Evolutionary conservation across 805 yeast species (phyloP), one percentile per base, ranked within the genome.

Genomic region (Kodamaea laetipori): DNA sequence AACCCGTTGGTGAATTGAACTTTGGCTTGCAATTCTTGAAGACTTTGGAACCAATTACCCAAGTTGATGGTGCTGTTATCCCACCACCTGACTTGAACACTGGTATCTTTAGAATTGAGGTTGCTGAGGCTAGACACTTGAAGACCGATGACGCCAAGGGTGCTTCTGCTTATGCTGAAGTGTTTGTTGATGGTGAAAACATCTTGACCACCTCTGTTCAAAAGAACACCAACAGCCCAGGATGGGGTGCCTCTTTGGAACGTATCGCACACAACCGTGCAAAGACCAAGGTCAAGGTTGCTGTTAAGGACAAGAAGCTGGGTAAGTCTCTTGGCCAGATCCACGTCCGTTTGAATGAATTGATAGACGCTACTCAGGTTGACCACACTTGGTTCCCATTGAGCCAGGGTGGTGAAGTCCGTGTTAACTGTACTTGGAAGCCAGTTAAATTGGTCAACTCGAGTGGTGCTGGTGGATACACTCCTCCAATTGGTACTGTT

Each of bases 61-160:
- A 77, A 45, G 83, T 87, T 3, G 96, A 89, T 63, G 97, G 97
- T 39, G 83, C 90, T 2, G 73, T 77, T 42, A 83, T 81, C 51
- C 89, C 95, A 37, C 86, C 95, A 36, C 96, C 96, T 35, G 97
- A 89, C 52, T 78, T 88, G 61, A 92, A 92, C 67, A 89, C 97
- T 11, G 99, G 99, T 75, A 82, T 95, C 54, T 80, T 84, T 15
- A 76, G 82, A 55, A 67, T 92, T 52, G 84, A 82, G 47, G 64
- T 87, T 37, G 58, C 70, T 23, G 86, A 81, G 52, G 84, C 86
- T 18, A 80, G 88, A 66, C 78, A 73, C 44, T 71, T 73, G 61
- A 66, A 60, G 45, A 48, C 64, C 33, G 47, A 53, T 18, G 78
- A 76, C 21, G 80, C 79, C 18, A 80, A 80, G 51, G 56, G 58